Evolutionary conservation across 352 stramenopile genomes (phyloP), one percentile per base, ranked within the genome.

Genomic region (Phytophthora hybrid): DNA sequence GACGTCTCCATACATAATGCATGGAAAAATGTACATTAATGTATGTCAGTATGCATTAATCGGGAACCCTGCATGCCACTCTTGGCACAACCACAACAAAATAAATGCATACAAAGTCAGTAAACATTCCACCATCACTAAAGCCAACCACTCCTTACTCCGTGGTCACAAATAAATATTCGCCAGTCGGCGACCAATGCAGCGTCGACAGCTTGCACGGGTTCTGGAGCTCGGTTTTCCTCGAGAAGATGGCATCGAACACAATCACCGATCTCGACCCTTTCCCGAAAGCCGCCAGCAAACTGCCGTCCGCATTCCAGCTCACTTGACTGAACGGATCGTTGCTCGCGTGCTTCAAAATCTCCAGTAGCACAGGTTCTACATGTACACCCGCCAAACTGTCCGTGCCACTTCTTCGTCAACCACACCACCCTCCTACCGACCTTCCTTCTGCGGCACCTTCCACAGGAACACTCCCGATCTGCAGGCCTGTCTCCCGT

Each of bases 401-500:
- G 34, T 67, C 57, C 56, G 19, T 53, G 5, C 39, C 39, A 46
- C 10, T 63, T 21, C 21, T 39, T 47, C 47, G 53, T 23, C 39
- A 14, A 16, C 44, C 37, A 53, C 16, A 23, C 37, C 10, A 39
- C 13, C 21, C 21, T 37, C 41, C 0, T 19, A 66, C 66, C 5
- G 23, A 82, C 71, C 76, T 63, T 68, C 23, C 52, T 83, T 91
- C 62, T 46, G 37, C 23, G 77, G 59, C 4, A 94, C 57, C 31
- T 93, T 93, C 88, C 88, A 95, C 53, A 93, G 31, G 34, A 93
- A 88, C 2, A 94, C 64, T 0, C 87, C 88, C 2, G 77, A 82
- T 44, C 83, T 82, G 66, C 83, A 90, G 1, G 88, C 84, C 18
- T 68, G 18, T 88, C 81, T 18, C 86, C 82, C 2, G 88, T 88